These are phyloP conservation scores for Lentinus polychrous DNA, from an alignment of 1,284 basidiomycete species.

Conservation along the genomic window DNA sequence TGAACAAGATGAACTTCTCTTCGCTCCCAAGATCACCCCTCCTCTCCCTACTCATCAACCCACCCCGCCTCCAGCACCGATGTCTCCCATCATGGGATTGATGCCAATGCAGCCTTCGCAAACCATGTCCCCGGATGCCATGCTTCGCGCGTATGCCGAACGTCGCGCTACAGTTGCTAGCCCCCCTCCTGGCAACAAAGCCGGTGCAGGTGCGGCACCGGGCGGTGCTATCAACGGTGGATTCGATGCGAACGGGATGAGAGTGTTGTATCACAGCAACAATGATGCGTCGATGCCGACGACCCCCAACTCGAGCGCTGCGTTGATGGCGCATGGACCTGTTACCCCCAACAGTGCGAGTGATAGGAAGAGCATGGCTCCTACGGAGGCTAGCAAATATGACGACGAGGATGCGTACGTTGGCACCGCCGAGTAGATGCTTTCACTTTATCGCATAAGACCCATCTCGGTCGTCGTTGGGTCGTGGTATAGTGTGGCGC, in stretches of 20 bases:
- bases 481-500: no score
- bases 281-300: slow-evolving; percentile 13
- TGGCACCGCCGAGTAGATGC: slow-evolving; percentile 27
- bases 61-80: slow-evolving; percentile 27
- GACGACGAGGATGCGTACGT: slow-evolving; percentile 26
- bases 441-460: neutral
- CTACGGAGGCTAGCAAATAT: slow-evolving; percentile 24
- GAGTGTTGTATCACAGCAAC: slow-evolving; percentile 25
- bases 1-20: slow-evolving; percentile 36
- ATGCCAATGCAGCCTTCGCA: slow-evolving; percentile 42
- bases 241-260: slow-evolving; percentile 28
- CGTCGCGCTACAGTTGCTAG: slow-evolving; percentile 31
- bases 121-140: slow-evolving; percentile 62
- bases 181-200: slow-evolving; percentile 11
- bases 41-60: slow-evolving; percentile 25
- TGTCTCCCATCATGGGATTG: slow-evolving; percentile 31
- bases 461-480: neutral
- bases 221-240: slow-evolving; percentile 14
- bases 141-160: slow-evolving; percentile 69
- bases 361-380: slow-evolving; percentile 28
- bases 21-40: slow-evolving; percentile 20
- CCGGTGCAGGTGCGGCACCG: slow-evolving; percentile 11
- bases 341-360: slow-evolving; percentile 6
- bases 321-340: slow-evolving; percentile 4
- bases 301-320: slow-evolving; percentile 10